Percentiles rank a stretch among this genome's conserved stretches.
These are phyloP conservation scores for Phytophthora sp. DNA, from an alignment of 352 stramenopile genomes.

Conservation along the genomic window DNA sequence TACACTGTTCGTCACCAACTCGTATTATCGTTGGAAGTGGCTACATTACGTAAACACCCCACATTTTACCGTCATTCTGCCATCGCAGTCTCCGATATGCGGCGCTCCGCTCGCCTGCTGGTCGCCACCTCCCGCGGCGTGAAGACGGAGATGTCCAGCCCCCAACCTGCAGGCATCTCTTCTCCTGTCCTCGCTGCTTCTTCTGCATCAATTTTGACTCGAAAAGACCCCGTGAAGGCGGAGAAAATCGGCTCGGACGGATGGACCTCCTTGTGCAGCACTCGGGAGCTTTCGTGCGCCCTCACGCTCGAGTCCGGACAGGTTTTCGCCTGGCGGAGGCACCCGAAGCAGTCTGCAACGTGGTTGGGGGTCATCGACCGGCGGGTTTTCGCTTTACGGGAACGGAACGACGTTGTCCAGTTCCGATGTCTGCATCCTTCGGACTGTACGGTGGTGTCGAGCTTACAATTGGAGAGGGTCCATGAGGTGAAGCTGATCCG, in stretches of 20 bases:
- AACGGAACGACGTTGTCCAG: constrained; percentile 43
- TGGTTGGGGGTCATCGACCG: constrained; percentile 64
- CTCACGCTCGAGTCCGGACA: constrained; percentile 60
- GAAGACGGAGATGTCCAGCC: constrained; percentile 1
- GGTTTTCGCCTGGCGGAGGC: constrained; percentile 50
- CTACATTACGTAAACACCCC: constrained; percentile 10
- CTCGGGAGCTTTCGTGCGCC: constrained; percentile 48
- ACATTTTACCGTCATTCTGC: constrained; percentile 12
- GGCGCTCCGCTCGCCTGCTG: constrained; percentile 34
- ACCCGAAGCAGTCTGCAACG: constrained; percentile 3
- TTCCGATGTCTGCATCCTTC: constrained; percentile 70
- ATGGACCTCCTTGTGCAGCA: constrained; percentile 48
- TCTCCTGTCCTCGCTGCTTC: not conserved
- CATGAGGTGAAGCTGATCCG: not conserved
- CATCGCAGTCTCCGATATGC: constrained; percentile 16
- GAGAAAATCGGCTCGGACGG: constrained; percentile 27
- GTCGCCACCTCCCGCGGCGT: constrained; percentile 5
- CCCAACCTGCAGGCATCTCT: not conserved
- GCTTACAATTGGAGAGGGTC: not conserved
- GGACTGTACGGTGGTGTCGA: constrained; percentile 34
- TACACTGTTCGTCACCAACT: constrained; percentile 2
- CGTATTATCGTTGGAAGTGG: not conserved
- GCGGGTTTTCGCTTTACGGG: constrained; percentile 54
- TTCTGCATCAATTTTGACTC: constrained; percentile 12
- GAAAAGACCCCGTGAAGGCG: constrained; percentile 4